Percentiles rank a stretch among this genome's conserved stretches.
Conservation (phyloP, 352 stramenopile species). For the Phytophthora melonis region DNA sequence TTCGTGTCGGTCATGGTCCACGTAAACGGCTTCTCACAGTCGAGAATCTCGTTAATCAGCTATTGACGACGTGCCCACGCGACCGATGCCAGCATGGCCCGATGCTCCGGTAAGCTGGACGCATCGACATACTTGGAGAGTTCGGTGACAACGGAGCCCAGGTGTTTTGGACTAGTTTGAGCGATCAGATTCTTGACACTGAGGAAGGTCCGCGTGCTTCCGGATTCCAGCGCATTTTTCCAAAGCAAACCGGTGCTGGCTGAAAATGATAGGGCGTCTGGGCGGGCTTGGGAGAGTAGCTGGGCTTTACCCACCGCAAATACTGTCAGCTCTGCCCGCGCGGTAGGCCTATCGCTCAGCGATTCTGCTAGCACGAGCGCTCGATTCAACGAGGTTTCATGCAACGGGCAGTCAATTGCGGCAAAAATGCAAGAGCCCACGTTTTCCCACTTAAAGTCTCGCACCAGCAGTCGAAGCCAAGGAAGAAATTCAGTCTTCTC, state of each 20-base stretch:
- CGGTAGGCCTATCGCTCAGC: slow-evolving; percentile 1
- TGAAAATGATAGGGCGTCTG: background rate
- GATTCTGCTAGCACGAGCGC: slow-evolving; percentile 14
- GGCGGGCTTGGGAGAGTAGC: background rate
- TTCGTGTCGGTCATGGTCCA: slow-evolving; percentile 21
- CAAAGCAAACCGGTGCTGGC: slow-evolving; percentile 15
- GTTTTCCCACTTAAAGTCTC: slow-evolving; percentile 7
- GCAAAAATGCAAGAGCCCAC: background rate
- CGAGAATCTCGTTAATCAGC: slow-evolving; percentile 23
- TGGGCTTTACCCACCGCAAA: slow-evolving; percentile 16
- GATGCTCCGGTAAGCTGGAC: slow-evolving; percentile 9
- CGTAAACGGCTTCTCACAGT: slow-evolving; percentile 19
- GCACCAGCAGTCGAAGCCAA: slow-evolving; percentile 8
- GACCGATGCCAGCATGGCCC: background rate
- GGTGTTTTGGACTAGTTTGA: slow-evolving; percentile 2
- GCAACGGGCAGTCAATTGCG: slow-evolving; percentile 1
- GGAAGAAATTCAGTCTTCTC: slow-evolving; percentile 13
- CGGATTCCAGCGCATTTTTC: slow-evolving; percentile 1
- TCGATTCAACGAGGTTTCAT: slow-evolving; percentile 4
- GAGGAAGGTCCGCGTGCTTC: background rate
- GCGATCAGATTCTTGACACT: slow-evolving; percentile 16
- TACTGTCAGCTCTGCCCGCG: slow-evolving; percentile 2
- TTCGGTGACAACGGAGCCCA: slow-evolving; percentile 10
- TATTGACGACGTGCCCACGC: slow-evolving; percentile 21
- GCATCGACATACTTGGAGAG: slow-evolving; percentile 6